Base-by-base conservation (phyloP, 805 yeast genomes). In the Kodamaea kaohsiungensis region DNA sequence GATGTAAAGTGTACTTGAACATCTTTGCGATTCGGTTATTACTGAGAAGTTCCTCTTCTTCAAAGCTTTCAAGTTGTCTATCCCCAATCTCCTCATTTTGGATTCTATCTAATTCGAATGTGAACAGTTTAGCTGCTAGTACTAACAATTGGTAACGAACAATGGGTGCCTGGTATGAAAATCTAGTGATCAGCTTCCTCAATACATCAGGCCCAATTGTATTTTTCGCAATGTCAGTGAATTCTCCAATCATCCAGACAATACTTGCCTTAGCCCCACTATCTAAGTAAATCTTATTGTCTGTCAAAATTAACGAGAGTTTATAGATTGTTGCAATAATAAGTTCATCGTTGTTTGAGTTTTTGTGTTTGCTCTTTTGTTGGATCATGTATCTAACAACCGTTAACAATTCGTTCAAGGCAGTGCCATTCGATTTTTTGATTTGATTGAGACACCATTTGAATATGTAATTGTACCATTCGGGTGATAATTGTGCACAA, bases 191-290 rank as follows among this genome's bases (percentile, higher is more conserved):
- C 39, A 88, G 69, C 12, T 73, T 70, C 51, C 97, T 77, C 53
- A 91, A 71, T 1, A 90, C 80, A 65, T 93, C 97, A 0, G 96
- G 92, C 2, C 92, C 86, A 49, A 89, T 68, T 22, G 65, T 58
- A 40, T 72, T 73, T 22, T 66, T 54, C 17, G 68, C 65, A 9
- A 63, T 61, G 30, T 59, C 65, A 0, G 86, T 77, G 65, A 86
- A 87, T 64, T 95, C 98, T 3, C 98, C 97, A 51, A 93, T 80
- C 8, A 93, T 77, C 98, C 98, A 95, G 6, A 93, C 78, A 9
- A 92, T 85, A 47, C 93, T 88, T 1, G 96, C 91, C 59, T 85
- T 83, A 0, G 98, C 96, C 15, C 68, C 73, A 17, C 65, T 59
- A 15, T 67, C 72, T n/a, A 70, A 52, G 16, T 53, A 40, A 15